Conservation (phyloP, 257 asterid species). For the Penstemon eatonii region DNA sequence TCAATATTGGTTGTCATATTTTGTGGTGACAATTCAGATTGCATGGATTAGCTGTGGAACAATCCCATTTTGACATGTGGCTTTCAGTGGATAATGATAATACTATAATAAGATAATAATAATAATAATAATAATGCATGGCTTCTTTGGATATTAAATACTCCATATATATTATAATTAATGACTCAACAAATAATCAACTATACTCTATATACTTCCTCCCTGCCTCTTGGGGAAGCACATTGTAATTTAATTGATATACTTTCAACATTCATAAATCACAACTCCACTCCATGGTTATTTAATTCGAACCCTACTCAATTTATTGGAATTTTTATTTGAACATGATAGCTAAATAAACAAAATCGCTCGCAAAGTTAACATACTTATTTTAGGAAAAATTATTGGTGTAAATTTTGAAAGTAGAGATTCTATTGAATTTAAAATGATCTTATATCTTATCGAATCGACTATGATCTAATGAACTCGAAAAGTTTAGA, state of each 20-base stretch:
- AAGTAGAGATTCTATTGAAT: too few species aligned
- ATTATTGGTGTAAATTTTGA: too few species aligned
- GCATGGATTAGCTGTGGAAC: constrained; percentile 47
- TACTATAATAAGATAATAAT: constrained; percentile 10
- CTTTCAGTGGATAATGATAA: constrained; percentile 49
- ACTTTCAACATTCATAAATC: not conserved
- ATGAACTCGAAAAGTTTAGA: too few species aligned
- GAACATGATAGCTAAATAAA: too few species aligned
- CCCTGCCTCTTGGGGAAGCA: not conserved
- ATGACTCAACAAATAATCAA: constrained; percentile 23
- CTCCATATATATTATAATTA: constrained; percentile 3
- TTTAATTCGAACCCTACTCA: too few species aligned
- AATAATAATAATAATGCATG: constrained; percentile 12
- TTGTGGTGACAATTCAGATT: constrained; percentile 38
- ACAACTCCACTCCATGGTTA: too few species aligned
- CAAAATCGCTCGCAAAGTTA: too few species aligned
- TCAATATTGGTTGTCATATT: constrained; percentile 25
- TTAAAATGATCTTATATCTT: too few species aligned
- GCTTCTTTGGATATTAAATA: constrained; percentile 29
- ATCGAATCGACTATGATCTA: too few species aligned
- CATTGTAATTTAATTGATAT: not conserved
- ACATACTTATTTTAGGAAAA: too few species aligned
- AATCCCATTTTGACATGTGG: constrained; percentile 69
- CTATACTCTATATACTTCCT: not conserved
- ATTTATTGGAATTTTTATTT: too few species aligned